These are phyloP conservation scores for Penicillium egyptiacum DNA, from an alignment of 495 filamentous ascomycete genomes.

Conservation along the genomic window DNA sequence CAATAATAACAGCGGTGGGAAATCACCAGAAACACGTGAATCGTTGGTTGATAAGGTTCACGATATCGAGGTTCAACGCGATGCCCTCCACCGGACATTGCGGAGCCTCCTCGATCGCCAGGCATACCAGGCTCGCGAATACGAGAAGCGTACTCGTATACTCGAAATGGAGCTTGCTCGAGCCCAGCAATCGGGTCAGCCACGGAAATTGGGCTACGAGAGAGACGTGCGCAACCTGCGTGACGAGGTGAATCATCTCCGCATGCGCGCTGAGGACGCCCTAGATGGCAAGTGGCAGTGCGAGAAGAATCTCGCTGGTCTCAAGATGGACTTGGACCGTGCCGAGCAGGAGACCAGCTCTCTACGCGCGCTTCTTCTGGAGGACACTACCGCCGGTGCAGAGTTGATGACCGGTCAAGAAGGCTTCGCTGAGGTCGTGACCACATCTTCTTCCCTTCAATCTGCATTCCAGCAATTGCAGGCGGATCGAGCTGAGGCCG, in stretches of 20 bases:
- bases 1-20: constrained; percentile 37
- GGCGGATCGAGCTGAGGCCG: constrained; percentile 70
- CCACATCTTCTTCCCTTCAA: constrained; percentile 72
- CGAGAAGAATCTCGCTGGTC: constrained; percentile 85
- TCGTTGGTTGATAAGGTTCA: constrained; percentile 80
- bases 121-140: constrained; percentile 74
- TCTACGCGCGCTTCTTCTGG: constrained; percentile 74
- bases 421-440: constrained; percentile 50
- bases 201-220: constrained; percentile 75
- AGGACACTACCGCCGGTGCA: constrained; percentile 73
- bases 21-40: constrained; percentile 64
- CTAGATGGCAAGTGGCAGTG: constrained; percentile 96
- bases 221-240: constrained; percentile 75
- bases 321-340: constrained; percentile 97
- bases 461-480: constrained; percentile 79
- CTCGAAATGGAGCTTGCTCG: constrained; percentile 78
- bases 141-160: constrained; percentile 69
- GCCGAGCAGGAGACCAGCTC: constrained; percentile 89
- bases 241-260: constrained; percentile 79
- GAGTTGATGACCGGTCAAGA: constrained; percentile 41
- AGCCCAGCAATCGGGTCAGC: constrained; percentile 63
- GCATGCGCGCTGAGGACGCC: constrained; percentile 89
- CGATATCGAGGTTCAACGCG: constrained; percentile 89
- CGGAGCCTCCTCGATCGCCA: constrained; percentile 87
- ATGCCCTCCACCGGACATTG: constrained; percentile 84